Evolutionary conservation across 768 basidiomycete genomes (phyloP).

Genomic region (Pleurotus platypus): DNA sequence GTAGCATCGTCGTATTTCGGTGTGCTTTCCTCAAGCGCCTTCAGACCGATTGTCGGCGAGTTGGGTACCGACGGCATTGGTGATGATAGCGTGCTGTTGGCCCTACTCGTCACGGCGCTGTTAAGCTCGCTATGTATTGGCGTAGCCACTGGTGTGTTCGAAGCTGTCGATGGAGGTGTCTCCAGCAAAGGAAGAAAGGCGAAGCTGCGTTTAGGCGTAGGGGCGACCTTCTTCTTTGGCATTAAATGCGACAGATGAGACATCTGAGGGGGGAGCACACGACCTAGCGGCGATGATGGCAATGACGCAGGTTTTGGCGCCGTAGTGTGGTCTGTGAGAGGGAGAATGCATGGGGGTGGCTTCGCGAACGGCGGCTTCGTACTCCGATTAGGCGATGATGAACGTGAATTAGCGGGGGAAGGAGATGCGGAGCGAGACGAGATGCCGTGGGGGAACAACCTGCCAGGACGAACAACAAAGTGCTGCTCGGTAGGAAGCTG

Average conservation of each 20-base stretch:
- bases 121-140: background rate
- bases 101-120: background rate
- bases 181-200: constrained; percentile 1
- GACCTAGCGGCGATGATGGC: background rate
- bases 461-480: constrained; percentile 5
- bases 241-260: constrained; percentile 2
- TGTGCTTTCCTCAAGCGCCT: background rate
- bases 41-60: background rate
- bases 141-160: background rate
- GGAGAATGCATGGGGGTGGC: background rate
- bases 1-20: background rate
- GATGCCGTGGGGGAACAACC: background rate
- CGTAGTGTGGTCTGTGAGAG: background rate
- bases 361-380: background rate
- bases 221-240: background rate
- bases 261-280: background rate
- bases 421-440: background rate
- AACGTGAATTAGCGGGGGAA: background rate
- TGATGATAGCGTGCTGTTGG: background rate
- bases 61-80: background rate
- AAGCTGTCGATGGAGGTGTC: background rate
- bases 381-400: background rate
- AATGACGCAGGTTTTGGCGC: background rate
- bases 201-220: background rate
- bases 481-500: constrained; percentile 1